Conservation (phyloP, 768 basidiomycete genomes). For the Fistulinella prunicolor region DNA sequence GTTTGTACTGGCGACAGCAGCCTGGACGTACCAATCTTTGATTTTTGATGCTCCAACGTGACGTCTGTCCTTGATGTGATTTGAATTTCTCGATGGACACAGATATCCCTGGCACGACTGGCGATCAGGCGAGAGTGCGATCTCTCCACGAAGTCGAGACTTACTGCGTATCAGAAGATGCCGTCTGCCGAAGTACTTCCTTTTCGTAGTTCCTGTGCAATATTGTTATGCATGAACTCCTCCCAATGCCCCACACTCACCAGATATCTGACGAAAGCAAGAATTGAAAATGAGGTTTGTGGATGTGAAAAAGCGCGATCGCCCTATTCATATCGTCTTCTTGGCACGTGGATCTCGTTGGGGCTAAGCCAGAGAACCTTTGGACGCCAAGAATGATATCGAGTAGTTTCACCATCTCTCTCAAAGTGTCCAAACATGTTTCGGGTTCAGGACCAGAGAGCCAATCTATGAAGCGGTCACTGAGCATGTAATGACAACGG, state of each 20-base stretch:
- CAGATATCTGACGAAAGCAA: slow-evolving; percentile 10
- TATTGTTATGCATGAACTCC: neutral
- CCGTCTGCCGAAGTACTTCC: neutral
- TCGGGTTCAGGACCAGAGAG: slow-evolving; percentile 2
- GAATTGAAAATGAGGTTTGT: slow-evolving; percentile 7
- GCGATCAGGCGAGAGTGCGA: neutral
- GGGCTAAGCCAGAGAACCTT: neutral
- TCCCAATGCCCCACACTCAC: neutral
- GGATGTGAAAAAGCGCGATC: slow-evolving; percentile 1
- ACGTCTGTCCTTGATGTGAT: too few relatives aligned
- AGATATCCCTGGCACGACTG: neutral
- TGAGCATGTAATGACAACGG: neutral
- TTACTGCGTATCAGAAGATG: neutral
- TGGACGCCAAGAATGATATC: neutral
- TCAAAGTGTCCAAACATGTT: slow-evolving; percentile 1
- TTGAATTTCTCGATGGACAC: neutral
- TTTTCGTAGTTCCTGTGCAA: slow-evolving; percentile 4
- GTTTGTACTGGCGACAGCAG: too few relatives aligned
- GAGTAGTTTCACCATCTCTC: slow-evolving; percentile 1
- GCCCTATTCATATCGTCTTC: slow-evolving; percentile 1
- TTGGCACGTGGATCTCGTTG: neutral
- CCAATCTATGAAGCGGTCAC: slow-evolving; percentile 6
- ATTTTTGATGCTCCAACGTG: neutral
- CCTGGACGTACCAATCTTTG: slow-evolving; percentile 1
- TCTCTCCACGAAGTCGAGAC: neutral